Evolutionary conservation across 805 yeast species (phyloP).

Genomic region (Komagataella pastoris): DNA sequence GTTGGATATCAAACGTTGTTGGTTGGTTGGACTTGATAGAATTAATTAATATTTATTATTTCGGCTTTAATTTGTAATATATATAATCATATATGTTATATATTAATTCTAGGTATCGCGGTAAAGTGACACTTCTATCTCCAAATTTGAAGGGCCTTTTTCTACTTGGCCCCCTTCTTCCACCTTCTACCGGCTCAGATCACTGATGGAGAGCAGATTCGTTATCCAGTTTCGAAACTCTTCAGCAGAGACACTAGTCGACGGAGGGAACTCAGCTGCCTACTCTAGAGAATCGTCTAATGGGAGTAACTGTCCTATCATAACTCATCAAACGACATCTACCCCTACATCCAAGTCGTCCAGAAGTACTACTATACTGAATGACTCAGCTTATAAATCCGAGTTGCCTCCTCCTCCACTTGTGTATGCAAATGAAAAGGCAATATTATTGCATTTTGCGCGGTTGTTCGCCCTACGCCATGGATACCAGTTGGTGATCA

Average conservation of each 20-base stretch:
- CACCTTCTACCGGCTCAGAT: background rate
- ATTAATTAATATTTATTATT: background rate
- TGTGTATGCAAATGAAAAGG: constrained; percentile 10
- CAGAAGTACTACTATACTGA: background rate
- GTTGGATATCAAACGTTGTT: background rate
- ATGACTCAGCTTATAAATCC: background rate
- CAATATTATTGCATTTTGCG: constrained; percentile 10
- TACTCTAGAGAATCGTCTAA: background rate
- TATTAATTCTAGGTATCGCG: background rate
- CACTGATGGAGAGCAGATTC: background rate
- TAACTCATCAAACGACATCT: background rate
- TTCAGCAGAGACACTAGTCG: background rate
- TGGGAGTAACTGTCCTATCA: background rate
- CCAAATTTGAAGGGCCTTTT: background rate
- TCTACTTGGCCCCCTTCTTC: background rate
- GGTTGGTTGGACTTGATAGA: background rate
- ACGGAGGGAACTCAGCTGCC: background rate
- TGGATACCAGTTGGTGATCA: constrained; percentile 12
- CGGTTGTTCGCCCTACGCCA: constrained; percentile 11
- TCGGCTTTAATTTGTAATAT: background rate
- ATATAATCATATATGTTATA: too few relatives aligned
- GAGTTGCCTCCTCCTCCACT: constrained; percentile 9
- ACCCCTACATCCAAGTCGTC: background rate
- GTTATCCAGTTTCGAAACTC: background rate
- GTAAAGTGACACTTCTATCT: background rate